These are phyloP conservation scores for Hemileccinum rubropunctum DNA, from an alignment of 768 basidiomycete genomes.

Conservation along the genomic window DNA sequence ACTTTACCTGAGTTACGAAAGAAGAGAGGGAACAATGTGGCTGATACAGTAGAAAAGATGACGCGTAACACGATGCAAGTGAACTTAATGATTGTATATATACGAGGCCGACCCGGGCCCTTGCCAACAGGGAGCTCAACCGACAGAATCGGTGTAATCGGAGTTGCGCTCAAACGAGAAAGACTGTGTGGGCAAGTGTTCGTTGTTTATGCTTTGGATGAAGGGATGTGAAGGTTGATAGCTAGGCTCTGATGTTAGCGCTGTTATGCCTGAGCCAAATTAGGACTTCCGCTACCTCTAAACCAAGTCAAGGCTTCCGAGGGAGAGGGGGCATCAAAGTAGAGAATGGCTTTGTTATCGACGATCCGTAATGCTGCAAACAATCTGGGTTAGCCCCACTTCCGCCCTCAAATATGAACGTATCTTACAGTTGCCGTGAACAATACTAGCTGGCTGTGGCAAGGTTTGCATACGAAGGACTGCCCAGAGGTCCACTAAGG, in stretches of 20 bases:
- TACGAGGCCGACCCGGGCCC: constrained; percentile 27
- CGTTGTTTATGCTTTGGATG: constrained; percentile 63
- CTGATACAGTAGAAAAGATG: constrained; percentile 34
- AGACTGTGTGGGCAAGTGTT: constrained; percentile 6
- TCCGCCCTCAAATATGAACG: not conserved
- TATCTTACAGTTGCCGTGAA: constrained; percentile 74
- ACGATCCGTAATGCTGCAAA: constrained; percentile 75
- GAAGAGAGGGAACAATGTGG: constrained; percentile 17
- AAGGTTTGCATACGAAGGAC: constrained; percentile 94
- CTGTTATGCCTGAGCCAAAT: constrained; percentile 8
- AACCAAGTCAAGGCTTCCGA: constrained; percentile 89
- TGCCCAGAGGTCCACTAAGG: constrained; percentile 90
- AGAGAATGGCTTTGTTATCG: constrained; percentile 88
- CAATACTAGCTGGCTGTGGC: constrained; percentile 85
- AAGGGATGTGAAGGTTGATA: constrained; percentile 86
- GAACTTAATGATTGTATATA: constrained; percentile 38
- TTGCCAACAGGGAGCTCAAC: constrained; percentile 10
- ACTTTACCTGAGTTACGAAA: constrained; percentile 26
- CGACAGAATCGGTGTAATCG: constrained; percentile 2
- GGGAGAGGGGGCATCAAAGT: constrained; percentile 81
- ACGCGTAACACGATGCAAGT: constrained; percentile 27
- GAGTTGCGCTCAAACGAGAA: constrained; percentile 7
- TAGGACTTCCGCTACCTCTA: constrained; percentile 54
- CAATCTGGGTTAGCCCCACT: constrained; percentile 4
- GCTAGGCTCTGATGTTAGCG: constrained; percentile 42